phyloP scores from a whole-genome alignment of 495 filamentous ascomycete genomes.

The Podospora anserina region DNA sequence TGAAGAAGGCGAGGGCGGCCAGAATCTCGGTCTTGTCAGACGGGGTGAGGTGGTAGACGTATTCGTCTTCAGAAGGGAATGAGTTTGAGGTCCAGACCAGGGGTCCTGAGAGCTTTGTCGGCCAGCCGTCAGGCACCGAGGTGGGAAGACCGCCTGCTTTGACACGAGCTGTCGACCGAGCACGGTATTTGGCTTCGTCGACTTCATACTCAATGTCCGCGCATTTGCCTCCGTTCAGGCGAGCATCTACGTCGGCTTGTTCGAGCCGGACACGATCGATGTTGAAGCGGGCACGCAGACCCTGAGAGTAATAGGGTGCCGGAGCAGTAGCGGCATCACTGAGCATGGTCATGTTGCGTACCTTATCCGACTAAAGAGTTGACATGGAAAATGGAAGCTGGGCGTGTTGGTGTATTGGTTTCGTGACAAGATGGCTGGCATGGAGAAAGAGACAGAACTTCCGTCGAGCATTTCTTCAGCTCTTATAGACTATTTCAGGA shows the following conservation, averaged over 20 bases:
- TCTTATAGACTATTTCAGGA: too few relatives aligned
- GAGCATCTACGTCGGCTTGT: conserved; percentile 16
- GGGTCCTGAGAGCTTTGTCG: conserved; percentile 22
- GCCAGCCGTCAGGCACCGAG: conserved; percentile 25
- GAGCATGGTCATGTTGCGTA: not conserved
- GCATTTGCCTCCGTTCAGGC: conserved; percentile 2
- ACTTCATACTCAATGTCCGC: conserved; percentile 29
- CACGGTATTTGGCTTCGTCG: conserved; percentile 25
- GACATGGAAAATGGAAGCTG: not conserved
- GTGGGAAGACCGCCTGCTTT: conserved; percentile 24
- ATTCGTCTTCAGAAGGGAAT: conserved; percentile 24
- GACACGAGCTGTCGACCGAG: conserved; percentile 19
- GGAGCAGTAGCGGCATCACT: not conserved
- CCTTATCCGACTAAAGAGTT: not conserved
- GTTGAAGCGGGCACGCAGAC: conserved; percentile 27
- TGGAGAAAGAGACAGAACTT: not conserved
- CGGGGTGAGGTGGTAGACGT: conserved; percentile 26
- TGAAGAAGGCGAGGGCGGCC: conserved; percentile 21
- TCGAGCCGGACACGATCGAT: conserved; percentile 27
- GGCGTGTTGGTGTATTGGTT: too few relatives aligned
- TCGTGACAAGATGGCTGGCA: too few relatives aligned
- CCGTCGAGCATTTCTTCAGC: too few relatives aligned
- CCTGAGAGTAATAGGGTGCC: conserved; percentile 26
- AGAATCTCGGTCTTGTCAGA: conserved; percentile 26
- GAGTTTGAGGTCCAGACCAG: conserved; percentile 22